A percentile compares a stretch with the other conserved stretches of the same genome.
Conservation (phyloP, 1,139 yeast species). For the Sugiyamaella neomexicana region DNA sequence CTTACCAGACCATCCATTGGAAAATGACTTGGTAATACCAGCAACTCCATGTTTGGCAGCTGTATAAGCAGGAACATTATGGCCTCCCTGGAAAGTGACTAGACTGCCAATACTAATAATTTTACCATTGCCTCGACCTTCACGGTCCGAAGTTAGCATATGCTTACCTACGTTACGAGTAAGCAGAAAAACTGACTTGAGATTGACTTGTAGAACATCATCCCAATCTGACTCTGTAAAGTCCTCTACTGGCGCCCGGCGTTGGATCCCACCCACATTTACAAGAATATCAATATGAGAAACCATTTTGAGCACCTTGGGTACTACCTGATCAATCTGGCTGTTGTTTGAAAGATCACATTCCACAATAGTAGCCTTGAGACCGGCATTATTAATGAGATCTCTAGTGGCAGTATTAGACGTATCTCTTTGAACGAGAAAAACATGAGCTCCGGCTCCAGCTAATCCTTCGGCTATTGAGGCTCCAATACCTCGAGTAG, state of each 20-base stretch:
- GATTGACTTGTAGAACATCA: constrained; percentile 49
- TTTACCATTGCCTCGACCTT: constrained; percentile 61
- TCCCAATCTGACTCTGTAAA: constrained; percentile 44
- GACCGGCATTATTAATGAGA: constrained; percentile 25
- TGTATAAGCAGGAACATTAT: constrained; percentile 47
- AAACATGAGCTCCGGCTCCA: constrained; percentile 47
- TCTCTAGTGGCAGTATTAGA: constrained; percentile 17
- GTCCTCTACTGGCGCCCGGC: constrained; percentile 40
- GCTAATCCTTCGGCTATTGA: constrained; percentile 46
- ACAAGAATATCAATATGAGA: constrained; percentile 49
- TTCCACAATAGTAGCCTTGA: constrained; percentile 27
- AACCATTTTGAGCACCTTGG: constrained; percentile 36
- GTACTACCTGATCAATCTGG: constrained; percentile 35
- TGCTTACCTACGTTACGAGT: constrained; percentile 48
- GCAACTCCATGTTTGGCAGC: constrained; percentile 52
- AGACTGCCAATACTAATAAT: constrained; percentile 61
- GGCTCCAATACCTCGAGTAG: constrained; percentile 48
- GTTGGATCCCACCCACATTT: constrained; percentile 54
- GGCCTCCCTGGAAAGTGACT: constrained; percentile 45
- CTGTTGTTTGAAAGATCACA: constrained; percentile 34
- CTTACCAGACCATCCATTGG: constrained; percentile 52
- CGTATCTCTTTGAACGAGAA: constrained; percentile 36
- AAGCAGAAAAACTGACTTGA: constrained; percentile 48
- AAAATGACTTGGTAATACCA: constrained; percentile 48
- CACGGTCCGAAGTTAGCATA: constrained; percentile 38